Percentiles rank a stretch among this genome's conserved stretches.
These are phyloP conservation scores for Tilletia walkeri DNA, from an alignment of 1,284 basidiomycete genomes.

Conservation along the genomic window DNA sequence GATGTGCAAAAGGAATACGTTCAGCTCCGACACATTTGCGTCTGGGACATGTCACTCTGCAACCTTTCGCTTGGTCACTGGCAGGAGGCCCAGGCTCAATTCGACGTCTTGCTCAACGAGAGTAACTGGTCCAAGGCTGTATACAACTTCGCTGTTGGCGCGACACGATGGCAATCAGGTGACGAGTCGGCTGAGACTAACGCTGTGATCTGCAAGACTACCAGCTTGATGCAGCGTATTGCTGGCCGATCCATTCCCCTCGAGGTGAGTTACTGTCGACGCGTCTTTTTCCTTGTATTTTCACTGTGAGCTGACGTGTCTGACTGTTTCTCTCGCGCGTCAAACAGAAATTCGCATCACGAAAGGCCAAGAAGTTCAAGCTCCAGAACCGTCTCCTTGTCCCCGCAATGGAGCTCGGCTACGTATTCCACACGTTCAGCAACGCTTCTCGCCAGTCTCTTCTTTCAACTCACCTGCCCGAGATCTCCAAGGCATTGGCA, in stretches of 20 bases:
- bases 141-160: constrained; percentile 50
- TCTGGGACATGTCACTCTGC: constrained; percentile 54
- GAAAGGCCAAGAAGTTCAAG: constrained; percentile 50
- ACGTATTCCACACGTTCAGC: constrained; percentile 53
- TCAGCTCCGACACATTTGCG: constrained; percentile 54
- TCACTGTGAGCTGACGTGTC: too few species aligned
- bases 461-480: constrained; percentile 34
- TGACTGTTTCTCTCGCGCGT: not conserved
- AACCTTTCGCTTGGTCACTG: constrained; percentile 48
- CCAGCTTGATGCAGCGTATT: constrained; percentile 49
- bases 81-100: constrained; percentile 40
- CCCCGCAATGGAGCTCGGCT: constrained; percentile 51
- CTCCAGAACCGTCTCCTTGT: constrained; percentile 43
- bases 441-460: constrained; percentile 46
- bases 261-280: constrained; percentile 27
- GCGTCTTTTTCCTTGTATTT: not conserved
- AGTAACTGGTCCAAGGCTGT: constrained; percentile 55
- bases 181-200: constrained; percentile 32
- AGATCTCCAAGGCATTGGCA: constrained; percentile 40
- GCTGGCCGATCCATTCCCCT: constrained; percentile 54
- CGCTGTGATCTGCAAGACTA: constrained; percentile 40
- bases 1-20: constrained; percentile 53
- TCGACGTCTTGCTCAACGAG: constrained; percentile 43
- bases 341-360: constrained; percentile 45
- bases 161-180: constrained; percentile 36